phyloP scores from a whole-genome alignment of 192 early-diverging fungal genomes.

The Chytriomyces sp. region DNA sequence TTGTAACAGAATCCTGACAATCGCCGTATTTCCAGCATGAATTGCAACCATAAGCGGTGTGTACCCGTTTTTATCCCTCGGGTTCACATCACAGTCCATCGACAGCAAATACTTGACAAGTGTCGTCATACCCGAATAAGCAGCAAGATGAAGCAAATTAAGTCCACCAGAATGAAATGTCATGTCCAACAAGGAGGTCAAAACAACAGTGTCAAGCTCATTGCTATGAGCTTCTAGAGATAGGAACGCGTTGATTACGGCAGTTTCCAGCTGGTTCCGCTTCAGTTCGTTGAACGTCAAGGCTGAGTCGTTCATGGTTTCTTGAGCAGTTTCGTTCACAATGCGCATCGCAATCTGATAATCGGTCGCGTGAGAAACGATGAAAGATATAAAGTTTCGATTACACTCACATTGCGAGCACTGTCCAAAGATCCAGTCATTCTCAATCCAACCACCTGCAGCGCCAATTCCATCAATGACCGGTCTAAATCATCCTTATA shows the following conservation, averaged over 20 bases:
- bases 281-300: conserved; percentile 17
- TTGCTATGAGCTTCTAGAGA: conserved; percentile 5
- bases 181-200: conserved; percentile 28
- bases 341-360: conserved; percentile 71
- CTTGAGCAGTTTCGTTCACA: conserved; percentile 51
- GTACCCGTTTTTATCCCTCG: conserved; percentile 41
- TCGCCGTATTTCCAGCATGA: conserved; percentile 31
- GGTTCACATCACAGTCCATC: conserved; percentile 35
- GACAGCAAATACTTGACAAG: conserved; percentile 46
- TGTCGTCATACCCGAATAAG: conserved; percentile 38
- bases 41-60: conserved; percentile 46
- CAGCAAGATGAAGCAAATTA: conserved; percentile 42
- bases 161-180: conserved; percentile 26
- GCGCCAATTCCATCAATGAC: conserved; percentile 86
- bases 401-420: conserved; percentile 54
- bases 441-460: conserved; percentile 86
- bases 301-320: conserved; percentile 25
- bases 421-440: conserved; percentile 81
- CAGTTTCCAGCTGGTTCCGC: conserved; percentile 28
- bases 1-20: conserved; percentile 39
- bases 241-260: conserved; percentile 21
- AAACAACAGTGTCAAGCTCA: neutral
- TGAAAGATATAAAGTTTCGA: neutral
- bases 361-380: neutral
- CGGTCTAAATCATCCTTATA: conserved; percentile 80